Conservation (phyloP, 2,329 filamentous ascomycete genomes). For the Neurospora sp. region DNA sequence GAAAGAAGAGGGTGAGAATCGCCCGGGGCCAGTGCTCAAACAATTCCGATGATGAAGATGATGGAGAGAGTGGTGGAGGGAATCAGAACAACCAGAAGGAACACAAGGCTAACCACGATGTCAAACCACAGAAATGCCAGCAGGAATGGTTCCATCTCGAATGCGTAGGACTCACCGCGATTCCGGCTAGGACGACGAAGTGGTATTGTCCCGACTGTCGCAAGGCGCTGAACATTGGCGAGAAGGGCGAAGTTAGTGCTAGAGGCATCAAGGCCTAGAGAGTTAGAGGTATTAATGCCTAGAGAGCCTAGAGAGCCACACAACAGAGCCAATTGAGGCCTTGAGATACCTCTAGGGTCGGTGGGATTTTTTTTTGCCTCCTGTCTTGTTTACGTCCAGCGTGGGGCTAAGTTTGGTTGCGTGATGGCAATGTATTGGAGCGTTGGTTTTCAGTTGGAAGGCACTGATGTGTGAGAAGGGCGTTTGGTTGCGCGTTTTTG, state of each 20-base stretch:
- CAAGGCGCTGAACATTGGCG: constrained; percentile 49
- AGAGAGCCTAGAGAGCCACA: neutral
- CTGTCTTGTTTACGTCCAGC: neutral
- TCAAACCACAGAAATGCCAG: constrained; percentile 48
- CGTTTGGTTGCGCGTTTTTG: neutral
- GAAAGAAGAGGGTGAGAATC: neutral
- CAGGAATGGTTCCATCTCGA: constrained; percentile 79
- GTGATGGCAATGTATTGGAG: neutral
- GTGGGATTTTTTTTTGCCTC: neutral
- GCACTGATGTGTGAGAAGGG: neutral
- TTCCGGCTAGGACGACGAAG: constrained; percentile 63
- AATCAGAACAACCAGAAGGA: neutral
- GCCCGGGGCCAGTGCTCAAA: constrained; percentile 1
- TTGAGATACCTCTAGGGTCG: neutral
- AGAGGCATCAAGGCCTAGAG: constrained; percentile 40
- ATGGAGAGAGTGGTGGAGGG: neutral
- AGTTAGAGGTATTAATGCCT: neutral
- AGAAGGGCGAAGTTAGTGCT: constrained; percentile 53
- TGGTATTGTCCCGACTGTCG: constrained; percentile 80
- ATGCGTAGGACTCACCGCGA: constrained; percentile 59
- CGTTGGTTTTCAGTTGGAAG: neutral
- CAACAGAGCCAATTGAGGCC: neutral
- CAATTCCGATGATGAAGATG: constrained; percentile 5
- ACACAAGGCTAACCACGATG: neutral
- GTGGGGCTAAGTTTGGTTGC: neutral